These are phyloP conservation scores for Boletus reticuloceps DNA, from an alignment of 768 basidiomycete genomes.

Conservation along the genomic window DNA sequence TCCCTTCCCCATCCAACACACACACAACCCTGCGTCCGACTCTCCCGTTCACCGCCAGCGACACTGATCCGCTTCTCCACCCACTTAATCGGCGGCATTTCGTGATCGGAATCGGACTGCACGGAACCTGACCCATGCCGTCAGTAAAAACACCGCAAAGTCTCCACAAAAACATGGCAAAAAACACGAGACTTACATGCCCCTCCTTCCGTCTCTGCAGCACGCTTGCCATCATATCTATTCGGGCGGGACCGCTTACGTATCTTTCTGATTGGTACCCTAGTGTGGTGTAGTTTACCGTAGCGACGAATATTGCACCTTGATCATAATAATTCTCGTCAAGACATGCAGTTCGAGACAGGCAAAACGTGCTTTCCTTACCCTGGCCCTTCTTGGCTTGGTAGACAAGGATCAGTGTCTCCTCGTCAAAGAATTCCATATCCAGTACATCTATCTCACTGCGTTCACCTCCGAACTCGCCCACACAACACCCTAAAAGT, in stretches of 20 bases:
- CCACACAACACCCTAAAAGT: conserved; percentile 49
- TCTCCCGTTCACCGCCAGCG: conserved; percentile 72
- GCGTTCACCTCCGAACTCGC: conserved; percentile 31
- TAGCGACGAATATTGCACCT: conserved; percentile 62
- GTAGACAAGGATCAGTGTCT: conserved; percentile 62
- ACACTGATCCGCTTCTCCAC: conserved; percentile 50
- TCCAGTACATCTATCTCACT: conserved; percentile 55
- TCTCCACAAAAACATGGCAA: conserved; percentile 30
- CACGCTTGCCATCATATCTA: conserved; percentile 62
- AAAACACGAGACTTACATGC: conserved; percentile 52
- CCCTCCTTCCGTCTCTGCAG: conserved; percentile 57
- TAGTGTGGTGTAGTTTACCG: conserved; percentile 58
- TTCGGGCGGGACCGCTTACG: conserved; percentile 56
- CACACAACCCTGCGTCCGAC: conserved; percentile 73
- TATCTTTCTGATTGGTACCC: conserved; percentile 50
- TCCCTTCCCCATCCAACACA: conserved; percentile 63
- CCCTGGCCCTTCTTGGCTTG: conserved; percentile 46
- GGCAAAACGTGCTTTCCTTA: conserved; percentile 35
- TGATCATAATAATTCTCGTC: conserved; percentile 30
- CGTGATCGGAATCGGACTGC: conserved; percentile 50
- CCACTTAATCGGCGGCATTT: conserved; percentile 55
- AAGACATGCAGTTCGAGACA: conserved; percentile 19
- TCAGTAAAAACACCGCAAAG: conserved; percentile 32
- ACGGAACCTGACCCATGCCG: conserved; percentile 44
- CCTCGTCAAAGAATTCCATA: conserved; percentile 78